phyloP scores from a whole-genome alignment of 768 basidiomycete genomes.

The Tricholoma furcatifolium region DNA sequence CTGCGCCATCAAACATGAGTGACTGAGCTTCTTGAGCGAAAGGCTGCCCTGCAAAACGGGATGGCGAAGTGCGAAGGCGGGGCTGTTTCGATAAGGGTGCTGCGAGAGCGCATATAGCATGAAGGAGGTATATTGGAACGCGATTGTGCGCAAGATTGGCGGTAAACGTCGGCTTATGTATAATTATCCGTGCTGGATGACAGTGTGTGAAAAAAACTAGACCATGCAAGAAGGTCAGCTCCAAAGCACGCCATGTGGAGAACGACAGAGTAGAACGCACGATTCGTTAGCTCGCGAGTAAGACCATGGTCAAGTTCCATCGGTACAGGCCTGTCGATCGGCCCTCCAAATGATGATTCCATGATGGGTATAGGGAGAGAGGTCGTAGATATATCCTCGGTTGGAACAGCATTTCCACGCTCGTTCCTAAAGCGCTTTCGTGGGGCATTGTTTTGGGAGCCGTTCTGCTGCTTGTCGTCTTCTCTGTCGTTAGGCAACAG shows the following conservation, averaged over 20 bases:
- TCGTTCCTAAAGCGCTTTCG: conserved; percentile 53
- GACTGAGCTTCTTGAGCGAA: conserved; percentile 62
- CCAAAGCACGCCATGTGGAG: conserved; percentile 8
- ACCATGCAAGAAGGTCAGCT: conserved; percentile 9
- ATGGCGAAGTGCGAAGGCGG: conserved; percentile 51
- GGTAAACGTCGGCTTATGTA: conserved; percentile 79
- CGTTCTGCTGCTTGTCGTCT: conserved; percentile 35
- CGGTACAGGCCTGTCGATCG: conserved; percentile 40
- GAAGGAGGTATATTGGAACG: conserved; percentile 68
- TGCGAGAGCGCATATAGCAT: conserved; percentile 76
- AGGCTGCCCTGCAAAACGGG: conserved; percentile 53
- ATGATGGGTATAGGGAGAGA: conserved; percentile 30
- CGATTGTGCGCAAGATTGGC: conserved; percentile 62
- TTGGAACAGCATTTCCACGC: conserved; percentile 34
- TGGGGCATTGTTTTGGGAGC: conserved; percentile 12
- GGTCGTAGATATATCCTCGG: conserved; percentile 31
- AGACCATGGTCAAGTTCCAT: conserved; percentile 58
- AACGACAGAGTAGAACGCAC: conserved; percentile 39
- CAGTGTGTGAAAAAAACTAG: conserved; percentile 82
- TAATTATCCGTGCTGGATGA: conserved; percentile 71
- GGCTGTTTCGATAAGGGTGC: conserved; percentile 74
- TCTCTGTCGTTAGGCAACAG: conserved; percentile 26
- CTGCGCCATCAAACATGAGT: conserved; percentile 71
- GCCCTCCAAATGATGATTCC: conserved; percentile 36
- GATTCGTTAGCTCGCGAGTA: conserved; percentile 72